Conservation (phyloP, 2,329 filamentous ascomycete species). For the Fusarium brevicatenulatum region DNA sequence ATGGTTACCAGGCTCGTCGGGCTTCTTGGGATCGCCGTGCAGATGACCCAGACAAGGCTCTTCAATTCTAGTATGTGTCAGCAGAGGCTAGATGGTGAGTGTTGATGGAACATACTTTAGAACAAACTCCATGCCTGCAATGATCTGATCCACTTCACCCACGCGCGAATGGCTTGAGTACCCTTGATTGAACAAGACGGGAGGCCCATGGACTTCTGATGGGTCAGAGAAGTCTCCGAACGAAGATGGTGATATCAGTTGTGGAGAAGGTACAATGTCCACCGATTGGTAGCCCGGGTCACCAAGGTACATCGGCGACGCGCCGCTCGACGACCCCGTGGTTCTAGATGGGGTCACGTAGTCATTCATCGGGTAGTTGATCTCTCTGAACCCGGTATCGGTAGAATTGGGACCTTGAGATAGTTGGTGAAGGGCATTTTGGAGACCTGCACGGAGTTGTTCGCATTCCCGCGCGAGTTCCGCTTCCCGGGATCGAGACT, state of each 20-base stretch:
- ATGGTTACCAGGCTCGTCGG: constrained; percentile 9
- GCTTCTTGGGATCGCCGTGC: constrained; percentile 12
- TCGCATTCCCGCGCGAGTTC: constrained; percentile 15
- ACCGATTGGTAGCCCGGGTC: neutral
- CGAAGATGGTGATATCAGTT: constrained; percentile 9
- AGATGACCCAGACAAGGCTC: constrained; percentile 25
- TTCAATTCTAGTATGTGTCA: constrained; percentile 2
- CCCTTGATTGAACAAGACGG: neutral
- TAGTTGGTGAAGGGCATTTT: neutral
- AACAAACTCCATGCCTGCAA: constrained; percentile 50
- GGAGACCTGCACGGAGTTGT: constrained; percentile 7
- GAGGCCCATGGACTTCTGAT: neutral
- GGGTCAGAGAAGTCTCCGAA: neutral
- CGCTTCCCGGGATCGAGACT: constrained; percentile 5
- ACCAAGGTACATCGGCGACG: constrained; percentile 3
- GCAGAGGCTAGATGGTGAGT: neutral
- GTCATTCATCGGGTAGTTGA: neutral
- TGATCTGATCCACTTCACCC: constrained; percentile 11
- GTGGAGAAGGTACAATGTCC: neutral
- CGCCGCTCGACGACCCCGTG: neutral
- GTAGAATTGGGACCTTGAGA: neutral
- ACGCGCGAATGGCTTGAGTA: neutral
- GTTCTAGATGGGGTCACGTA: neutral
- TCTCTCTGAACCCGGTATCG: neutral
- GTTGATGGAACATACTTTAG: constrained; percentile 30